Conservation (phyloP, 805 yeast genomes). For the Lipomyces sp. region DNA sequence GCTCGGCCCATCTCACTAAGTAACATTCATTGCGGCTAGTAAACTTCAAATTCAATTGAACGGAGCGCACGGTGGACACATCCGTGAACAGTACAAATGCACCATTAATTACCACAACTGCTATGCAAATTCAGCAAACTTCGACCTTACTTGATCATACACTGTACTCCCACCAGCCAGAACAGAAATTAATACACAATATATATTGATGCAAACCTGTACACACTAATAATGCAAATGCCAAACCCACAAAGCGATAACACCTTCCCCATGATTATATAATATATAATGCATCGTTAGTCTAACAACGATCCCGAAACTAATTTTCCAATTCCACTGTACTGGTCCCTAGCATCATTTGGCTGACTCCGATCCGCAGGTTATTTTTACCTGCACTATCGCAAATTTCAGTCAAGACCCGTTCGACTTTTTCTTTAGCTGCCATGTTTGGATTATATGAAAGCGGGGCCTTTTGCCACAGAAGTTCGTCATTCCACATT, state of each 20-base stretch:
- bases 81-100: too few species aligned
- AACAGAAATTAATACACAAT: not conserved
- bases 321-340: not conserved
- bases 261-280: constrained; percentile 5
- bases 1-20: too few species aligned
- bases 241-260: not conserved
- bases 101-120: too few species aligned
- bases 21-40: too few species aligned
- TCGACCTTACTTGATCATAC: not conserved
- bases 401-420: not conserved
- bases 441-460: not conserved
- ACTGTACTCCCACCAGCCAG: not conserved
- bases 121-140: not conserved
- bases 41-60: too few species aligned
- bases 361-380: not conserved
- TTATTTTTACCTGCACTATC: not conserved
- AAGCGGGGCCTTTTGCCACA: not conserved
- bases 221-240: not conserved
- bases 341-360: not conserved
- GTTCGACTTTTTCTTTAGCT: not conserved
- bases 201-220: not conserved
- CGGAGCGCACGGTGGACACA: too few species aligned
- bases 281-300: not conserved
- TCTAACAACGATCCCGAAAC: not conserved
- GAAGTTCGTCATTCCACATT: not conserved